phyloP scores from a whole-genome alignment of 2,329 filamentous ascomycete species.

The Incumbomyces delicatus region DNA sequence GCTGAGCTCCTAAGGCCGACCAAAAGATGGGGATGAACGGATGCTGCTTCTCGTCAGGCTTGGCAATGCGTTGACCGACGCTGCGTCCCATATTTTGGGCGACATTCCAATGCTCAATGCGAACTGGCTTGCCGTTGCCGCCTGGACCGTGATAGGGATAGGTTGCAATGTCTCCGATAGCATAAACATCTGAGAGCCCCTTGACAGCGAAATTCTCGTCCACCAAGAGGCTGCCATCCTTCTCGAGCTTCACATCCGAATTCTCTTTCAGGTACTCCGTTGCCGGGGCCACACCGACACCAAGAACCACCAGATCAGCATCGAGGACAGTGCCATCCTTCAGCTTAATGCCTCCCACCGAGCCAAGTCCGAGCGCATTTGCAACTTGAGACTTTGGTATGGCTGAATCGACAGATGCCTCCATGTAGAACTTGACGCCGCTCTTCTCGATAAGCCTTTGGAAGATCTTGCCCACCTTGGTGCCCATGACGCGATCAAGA shows the following conservation, averaged over 20 bases:
- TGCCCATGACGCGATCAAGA: constrained; percentile 76
- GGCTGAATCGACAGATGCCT: constrained; percentile 72
- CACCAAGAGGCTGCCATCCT: constrained; percentile 76
- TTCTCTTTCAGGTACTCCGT: constrained; percentile 75
- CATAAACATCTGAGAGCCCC: constrained; percentile 74
- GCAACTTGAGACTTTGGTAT: constrained; percentile 58
- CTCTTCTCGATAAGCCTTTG: constrained; percentile 70
- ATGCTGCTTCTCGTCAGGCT: constrained; percentile 48
- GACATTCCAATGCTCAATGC: constrained; percentile 97
- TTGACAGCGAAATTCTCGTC: constrained; percentile 70
- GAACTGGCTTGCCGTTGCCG: constrained; percentile 59
- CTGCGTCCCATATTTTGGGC: constrained; percentile 83
- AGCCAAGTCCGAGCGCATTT: constrained; percentile 35
- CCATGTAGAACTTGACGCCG: constrained; percentile 80
- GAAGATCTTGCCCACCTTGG: constrained; percentile 69
- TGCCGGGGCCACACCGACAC: constrained; percentile 77
- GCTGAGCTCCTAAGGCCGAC: constrained; percentile 80
- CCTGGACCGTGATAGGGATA: constrained; percentile 91
- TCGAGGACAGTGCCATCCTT: constrained; percentile 77
- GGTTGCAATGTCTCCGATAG: constrained; percentile 88
- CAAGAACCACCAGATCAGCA: constrained; percentile 83
- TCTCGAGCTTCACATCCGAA: constrained; percentile 57
- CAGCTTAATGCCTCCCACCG: constrained; percentile 67
- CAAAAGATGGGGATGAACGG: constrained; percentile 92
- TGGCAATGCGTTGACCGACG: constrained; percentile 67